Evolutionary conservation across 2,329 filamentous ascomycete species (phyloP).

Genomic region (Chaetomiaceae sp.): DNA sequence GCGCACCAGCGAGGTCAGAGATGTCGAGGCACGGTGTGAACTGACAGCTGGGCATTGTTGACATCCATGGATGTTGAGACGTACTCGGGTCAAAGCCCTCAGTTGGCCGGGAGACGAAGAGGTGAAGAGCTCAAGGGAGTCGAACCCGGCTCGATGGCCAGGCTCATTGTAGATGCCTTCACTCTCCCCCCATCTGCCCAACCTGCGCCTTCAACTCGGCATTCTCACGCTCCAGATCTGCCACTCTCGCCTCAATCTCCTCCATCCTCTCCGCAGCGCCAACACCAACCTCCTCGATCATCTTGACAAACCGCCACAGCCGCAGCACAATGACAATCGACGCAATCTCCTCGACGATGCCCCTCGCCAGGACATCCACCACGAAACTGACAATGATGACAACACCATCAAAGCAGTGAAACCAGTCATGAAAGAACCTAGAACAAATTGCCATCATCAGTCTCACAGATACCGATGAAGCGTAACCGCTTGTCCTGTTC

Average conservation of each 20-base stretch:
- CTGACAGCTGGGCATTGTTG: not conserved
- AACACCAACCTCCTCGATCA: conserved; percentile 63
- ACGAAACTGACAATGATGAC: conserved; percentile 60
- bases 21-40: not conserved
- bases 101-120: not conserved
- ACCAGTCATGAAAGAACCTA: conserved; percentile 54
- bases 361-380: conserved; percentile 57
- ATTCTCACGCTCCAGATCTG: conserved; percentile 48
- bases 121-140: too few relatives aligned
- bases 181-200: conserved; percentile 1
- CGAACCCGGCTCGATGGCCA: too few relatives aligned
- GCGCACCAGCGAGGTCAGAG: not conserved
- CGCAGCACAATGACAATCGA: conserved; percentile 64
- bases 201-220: conserved; percentile 29
- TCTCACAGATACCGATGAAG: too few relatives aligned
- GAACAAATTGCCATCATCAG: not conserved
- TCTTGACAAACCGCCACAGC: conserved; percentile 66
- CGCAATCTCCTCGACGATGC: conserved; percentile 58
- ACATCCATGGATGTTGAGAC: not conserved
- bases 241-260: conserved; percentile 48
- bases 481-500: too few relatives aligned
- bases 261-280: conserved; percentile 61
- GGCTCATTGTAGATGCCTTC: too few relatives aligned
- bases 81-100: not conserved
- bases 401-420: conserved; percentile 60